Percentiles rank a stretch among this genome's conserved stretches.
Evolutionary conservation across 2,329 filamentous ascomycete genomes (phyloP).

Genomic region (Pseudocercospora fijiensis): DNA sequence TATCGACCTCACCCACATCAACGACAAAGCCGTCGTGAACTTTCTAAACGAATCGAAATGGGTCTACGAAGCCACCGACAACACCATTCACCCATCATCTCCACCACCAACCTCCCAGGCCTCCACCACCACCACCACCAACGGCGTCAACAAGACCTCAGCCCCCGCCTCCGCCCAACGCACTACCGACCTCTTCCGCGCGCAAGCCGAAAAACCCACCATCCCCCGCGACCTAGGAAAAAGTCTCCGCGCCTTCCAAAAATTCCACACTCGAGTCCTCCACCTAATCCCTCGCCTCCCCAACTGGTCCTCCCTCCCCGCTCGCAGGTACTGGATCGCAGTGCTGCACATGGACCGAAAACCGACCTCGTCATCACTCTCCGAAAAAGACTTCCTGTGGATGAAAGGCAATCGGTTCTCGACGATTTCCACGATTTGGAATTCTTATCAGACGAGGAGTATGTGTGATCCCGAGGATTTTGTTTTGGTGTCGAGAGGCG

Average conservation of each 20-base stretch:
- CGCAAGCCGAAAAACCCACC: constrained; percentile 15
- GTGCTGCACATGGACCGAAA: constrained; percentile 28
- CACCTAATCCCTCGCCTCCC: constrained; percentile 26
- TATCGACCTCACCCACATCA: background rate
- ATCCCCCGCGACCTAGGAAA: constrained; percentile 25
- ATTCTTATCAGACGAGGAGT: constrained; percentile 23
- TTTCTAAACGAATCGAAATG: constrained; percentile 10
- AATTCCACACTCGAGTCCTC: constrained; percentile 29
- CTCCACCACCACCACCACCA: background rate
- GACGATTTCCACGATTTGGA: constrained; percentile 38
- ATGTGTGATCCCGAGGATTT: constrained; percentile 25
- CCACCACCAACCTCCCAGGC: background rate
- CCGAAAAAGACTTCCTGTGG: constrained; percentile 34
- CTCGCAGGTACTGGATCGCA: constrained; percentile 38
- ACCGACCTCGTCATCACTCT: constrained; percentile 1
- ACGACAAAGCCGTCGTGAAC: constrained; percentile 10
- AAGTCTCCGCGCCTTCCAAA: constrained; percentile 21
- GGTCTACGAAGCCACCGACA: background rate
- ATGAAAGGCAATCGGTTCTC: constrained; percentile 36
- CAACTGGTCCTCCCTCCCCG: constrained; percentile 8
- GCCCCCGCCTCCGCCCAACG: constrained; percentile 1
- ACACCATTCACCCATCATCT: constrained; percentile 16
- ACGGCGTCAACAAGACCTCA: constrained; percentile 15
- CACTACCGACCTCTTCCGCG: background rate
- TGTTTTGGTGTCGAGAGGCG: constrained; percentile 28